Percentiles rank a stretch among this genome's conserved stretches.
Evolutionary conservation across 2,329 filamentous ascomycete genomes (phyloP).

Genomic region (Didymellaceae sp.): DNA sequence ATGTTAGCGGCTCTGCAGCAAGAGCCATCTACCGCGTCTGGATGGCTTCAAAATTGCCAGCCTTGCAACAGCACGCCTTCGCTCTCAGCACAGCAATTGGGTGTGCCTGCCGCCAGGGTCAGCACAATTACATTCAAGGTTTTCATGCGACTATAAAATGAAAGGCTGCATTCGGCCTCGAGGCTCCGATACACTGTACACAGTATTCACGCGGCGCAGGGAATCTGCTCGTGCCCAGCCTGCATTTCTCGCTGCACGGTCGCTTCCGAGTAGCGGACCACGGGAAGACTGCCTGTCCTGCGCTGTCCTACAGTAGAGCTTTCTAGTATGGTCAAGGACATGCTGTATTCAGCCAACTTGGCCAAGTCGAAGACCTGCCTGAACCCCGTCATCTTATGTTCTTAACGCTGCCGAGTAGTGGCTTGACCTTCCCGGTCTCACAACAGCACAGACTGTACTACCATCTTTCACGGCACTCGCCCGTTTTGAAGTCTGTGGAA

Average conservation of each 20-base stretch:
- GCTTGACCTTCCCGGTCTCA: conserved; percentile 6
- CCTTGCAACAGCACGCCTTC: conserved; percentile 2
- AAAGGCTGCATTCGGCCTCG: conserved; percentile 22
- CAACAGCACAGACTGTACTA: conserved; percentile 16
- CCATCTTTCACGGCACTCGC: neutral
- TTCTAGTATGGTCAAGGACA: conserved; percentile 2
- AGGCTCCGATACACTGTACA: conserved; percentile 18
- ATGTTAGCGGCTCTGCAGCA: conserved; percentile 23
- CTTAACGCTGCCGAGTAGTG: conserved; percentile 8
- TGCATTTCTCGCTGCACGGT: conserved; percentile 6
- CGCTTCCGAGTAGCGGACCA: conserved; percentile 3
- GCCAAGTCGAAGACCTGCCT: conserved; percentile 5
- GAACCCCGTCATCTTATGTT: conserved; percentile 9
- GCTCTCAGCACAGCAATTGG: conserved; percentile 1
- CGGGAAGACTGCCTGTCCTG: conserved; percentile 5
- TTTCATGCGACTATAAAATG: neutral
- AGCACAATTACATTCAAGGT: neutral
- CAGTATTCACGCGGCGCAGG: conserved; percentile 6
- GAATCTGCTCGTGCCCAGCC: conserved; percentile 22
- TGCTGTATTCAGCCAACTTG: neutral
- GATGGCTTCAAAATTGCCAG: neutral
- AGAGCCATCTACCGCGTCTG: conserved; percentile 16
- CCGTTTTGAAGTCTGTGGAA: conserved; percentile 5
- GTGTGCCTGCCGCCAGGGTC: neutral
- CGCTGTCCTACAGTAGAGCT: conserved; percentile 1